Evolutionary conservation across 179 eudicot genomes (phyloP).

Genomic region (Pouteria campechiana): DNA sequence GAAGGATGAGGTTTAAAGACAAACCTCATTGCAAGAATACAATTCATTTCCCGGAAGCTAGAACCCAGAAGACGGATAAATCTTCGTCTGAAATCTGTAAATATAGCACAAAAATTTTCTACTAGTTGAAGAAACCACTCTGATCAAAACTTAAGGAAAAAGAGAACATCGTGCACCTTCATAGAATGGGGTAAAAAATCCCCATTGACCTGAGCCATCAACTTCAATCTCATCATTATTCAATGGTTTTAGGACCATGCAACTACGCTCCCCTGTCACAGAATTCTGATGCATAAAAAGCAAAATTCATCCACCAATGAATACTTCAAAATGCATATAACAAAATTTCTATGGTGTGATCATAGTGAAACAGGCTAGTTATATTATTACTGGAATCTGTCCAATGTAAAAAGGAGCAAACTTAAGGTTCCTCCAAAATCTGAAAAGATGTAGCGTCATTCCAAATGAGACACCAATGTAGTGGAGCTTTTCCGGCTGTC

Average conservation of each 20-base stretch:
- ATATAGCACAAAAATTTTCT: conserved; percentile 3
- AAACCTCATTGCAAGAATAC: conserved; percentile 93
- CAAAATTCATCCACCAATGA: conserved; percentile 4
- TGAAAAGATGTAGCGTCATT: conserved; percentile 73
- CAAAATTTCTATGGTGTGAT: neutral
- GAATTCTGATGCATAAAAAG: conserved; percentile 32
- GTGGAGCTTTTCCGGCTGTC: conserved; percentile 74
- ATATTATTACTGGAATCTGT: conserved; percentile 55
- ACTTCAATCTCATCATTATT: conserved; percentile 52
- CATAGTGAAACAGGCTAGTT: conserved; percentile 9
- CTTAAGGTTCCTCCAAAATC: conserved; percentile 82
- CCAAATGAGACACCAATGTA: conserved; percentile 95
- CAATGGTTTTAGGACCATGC: conserved; percentile 76
- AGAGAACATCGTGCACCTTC: conserved; percentile 25
- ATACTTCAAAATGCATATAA: neutral
- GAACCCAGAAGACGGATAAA: conserved; percentile 30
- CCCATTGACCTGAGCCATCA: conserved; percentile 38
- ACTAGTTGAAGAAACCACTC: neutral
- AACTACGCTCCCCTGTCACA: conserved; percentile 84
- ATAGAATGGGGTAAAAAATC: conserved; percentile 55
- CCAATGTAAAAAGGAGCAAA: conserved; percentile 84
- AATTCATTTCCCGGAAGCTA: conserved; percentile 51
- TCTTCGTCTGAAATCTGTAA: conserved; percentile 51
- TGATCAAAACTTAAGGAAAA: neutral
- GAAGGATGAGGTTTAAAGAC: neutral